phyloP scores from a whole-genome alignment of 768 basidiomycete genomes.

The Rhodocollybia butyracea region DNA sequence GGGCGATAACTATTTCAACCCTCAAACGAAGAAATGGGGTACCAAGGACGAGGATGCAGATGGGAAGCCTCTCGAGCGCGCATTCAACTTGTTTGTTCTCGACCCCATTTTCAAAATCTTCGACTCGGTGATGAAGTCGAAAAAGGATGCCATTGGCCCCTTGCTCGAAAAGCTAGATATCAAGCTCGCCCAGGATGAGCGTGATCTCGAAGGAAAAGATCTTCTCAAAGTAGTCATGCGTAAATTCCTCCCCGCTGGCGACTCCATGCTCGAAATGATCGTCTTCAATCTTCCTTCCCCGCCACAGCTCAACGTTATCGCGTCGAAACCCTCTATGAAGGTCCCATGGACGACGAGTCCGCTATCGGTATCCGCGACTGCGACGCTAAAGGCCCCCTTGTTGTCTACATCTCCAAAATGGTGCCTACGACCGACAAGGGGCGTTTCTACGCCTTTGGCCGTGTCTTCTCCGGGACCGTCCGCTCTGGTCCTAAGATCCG shows the following conservation, averaged over 20 bases:
- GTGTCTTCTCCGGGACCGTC: slow-evolving; percentile 99
- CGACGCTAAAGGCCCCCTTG: slow-evolving; percentile 93
- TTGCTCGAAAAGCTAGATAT: slow-evolving; percentile 98
- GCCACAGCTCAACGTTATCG: slow-evolving; percentile 97
- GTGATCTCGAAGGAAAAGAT: slow-evolving; percentile 91
- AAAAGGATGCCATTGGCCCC: slow-evolving; percentile 79
- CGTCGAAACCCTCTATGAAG: slow-evolving; percentile 99
- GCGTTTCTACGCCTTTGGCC: slow-evolving; percentile 99
- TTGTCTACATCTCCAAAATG: slow-evolving; percentile 99
- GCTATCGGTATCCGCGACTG: slow-evolving; percentile 98
- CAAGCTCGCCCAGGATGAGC: slow-evolving; percentile 83
- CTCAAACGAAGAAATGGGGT: slow-evolving; percentile 93
- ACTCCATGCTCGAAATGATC: slow-evolving; percentile 99
- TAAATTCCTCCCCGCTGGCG: slow-evolving; percentile 99
- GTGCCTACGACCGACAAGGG: slow-evolving; percentile 99
- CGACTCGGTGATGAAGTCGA: slow-evolving; percentile 98
- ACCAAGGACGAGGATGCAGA: slow-evolving; percentile 71
- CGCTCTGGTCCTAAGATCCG: slow-evolving; percentile 97
- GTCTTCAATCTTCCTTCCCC: slow-evolving; percentile 97
- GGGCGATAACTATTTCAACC: slow-evolving; percentile 99
- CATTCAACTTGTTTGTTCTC: slow-evolving; percentile 97
- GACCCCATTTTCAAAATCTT: slow-evolving; percentile 99
- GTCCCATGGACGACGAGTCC: slow-evolving; percentile 99
- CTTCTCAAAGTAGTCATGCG: slow-evolving; percentile 98
- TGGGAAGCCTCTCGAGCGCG: slow-evolving; percentile 93